Base-by-base conservation (phyloP, 768 basidiomycete genomes). In the Sporobolomyces roseus region DNA sequence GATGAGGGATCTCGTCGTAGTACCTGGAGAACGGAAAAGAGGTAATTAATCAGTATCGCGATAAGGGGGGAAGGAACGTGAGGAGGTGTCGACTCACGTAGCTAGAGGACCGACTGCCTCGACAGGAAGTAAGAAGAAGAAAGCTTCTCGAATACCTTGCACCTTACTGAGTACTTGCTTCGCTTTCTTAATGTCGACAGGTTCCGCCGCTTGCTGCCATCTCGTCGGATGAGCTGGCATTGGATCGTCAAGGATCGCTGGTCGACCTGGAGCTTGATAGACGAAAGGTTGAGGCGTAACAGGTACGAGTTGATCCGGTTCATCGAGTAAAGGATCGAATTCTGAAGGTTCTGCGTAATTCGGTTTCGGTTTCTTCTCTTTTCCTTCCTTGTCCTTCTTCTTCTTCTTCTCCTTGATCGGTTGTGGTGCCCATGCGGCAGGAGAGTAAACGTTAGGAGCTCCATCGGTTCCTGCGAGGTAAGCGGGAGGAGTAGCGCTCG, bases 21-120 rank as follows among this genome's bases (percentile, higher is more conserved):
- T 98, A 98, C 25, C 92, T 96, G 74, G 23, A 32, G 35, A 6
- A 21, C 1, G 45, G 10, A 9, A 6, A 60, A 32, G 48, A 45
- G 62, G n/a, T 32, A 56, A 23, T 25, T 27, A 25, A 27, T 29
- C 21, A n/a, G n/a, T n/a, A n/a, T n/a, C n/a, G n/a, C n/a, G n/a
- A n/a, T n/a, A n/a, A n/a, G n/a, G n/a, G n/a, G n/a, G n/a, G n/a
- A n/a, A n/a, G n/a, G n/a, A n/a, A n/a, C 45, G 10, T 16, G 23
- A 7, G 45, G 23, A 16, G 7, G 45, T 4, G 13, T 5, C 4
- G 23, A 83, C 88, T 80, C 77, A 93, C 90, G 91, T 93, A 53
- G 94, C 78, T 89, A 94, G 25, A 90, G 92, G 78, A 91, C 90
- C 56, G 19, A 85, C 78, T 5, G 93, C 88, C 78, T 97, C 88